A percentile compares a stretch with the other conserved stretches of the same genome.
phyloP scores from a whole-genome alignment of 305 asterid species.

The Fraxinus xanthoxyloides region DNA sequence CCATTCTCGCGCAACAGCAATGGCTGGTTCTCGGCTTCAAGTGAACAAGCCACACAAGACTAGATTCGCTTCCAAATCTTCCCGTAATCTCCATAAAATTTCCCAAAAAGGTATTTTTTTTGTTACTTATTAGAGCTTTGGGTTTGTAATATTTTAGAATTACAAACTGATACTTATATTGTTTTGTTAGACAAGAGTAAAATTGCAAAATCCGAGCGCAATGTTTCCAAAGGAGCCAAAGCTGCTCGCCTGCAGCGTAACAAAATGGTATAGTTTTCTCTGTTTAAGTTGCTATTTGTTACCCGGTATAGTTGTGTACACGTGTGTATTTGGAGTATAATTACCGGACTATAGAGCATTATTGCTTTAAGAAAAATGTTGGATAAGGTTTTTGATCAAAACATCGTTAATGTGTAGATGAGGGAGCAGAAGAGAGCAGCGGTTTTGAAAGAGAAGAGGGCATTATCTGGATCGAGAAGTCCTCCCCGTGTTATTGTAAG shows the following conservation, averaged over 20 bases:
- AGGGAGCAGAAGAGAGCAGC: slow-evolving; percentile 50
- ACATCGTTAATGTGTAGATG: slow-evolving; percentile 42
- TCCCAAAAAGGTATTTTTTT: slow-evolving; percentile 54
- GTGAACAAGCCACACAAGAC: slow-evolving; percentile 73
- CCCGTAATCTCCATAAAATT: slow-evolving; percentile 78
- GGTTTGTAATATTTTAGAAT: background rate
- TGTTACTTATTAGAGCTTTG: background rate
- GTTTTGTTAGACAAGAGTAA: slow-evolving; percentile 51
- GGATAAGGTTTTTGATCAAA: background rate
- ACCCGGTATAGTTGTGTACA: background rate
- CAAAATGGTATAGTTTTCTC: slow-evolving; percentile 53
- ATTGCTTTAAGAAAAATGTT: background rate
- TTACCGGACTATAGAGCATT: background rate
- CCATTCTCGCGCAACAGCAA: slow-evolving; percentile 2
- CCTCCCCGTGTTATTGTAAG: slow-evolving; percentile 93
- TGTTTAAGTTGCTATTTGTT: background rate
- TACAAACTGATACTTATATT: background rate
- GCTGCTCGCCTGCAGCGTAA: slow-evolving; percentile 80
- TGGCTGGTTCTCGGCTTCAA: slow-evolving; percentile 76
- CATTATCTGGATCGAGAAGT: slow-evolving; percentile 55
- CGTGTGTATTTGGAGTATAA: background rate
- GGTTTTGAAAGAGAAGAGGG: slow-evolving; percentile 74
- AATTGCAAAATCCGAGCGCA: slow-evolving; percentile 48
- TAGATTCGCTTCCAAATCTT: slow-evolving; percentile 79
- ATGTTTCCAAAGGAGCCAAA: slow-evolving; percentile 65